These are phyloP conservation scores for Anethum foeniculum DNA, from an alignment of 140 eudicot species.

Conservation along the genomic window DNA sequence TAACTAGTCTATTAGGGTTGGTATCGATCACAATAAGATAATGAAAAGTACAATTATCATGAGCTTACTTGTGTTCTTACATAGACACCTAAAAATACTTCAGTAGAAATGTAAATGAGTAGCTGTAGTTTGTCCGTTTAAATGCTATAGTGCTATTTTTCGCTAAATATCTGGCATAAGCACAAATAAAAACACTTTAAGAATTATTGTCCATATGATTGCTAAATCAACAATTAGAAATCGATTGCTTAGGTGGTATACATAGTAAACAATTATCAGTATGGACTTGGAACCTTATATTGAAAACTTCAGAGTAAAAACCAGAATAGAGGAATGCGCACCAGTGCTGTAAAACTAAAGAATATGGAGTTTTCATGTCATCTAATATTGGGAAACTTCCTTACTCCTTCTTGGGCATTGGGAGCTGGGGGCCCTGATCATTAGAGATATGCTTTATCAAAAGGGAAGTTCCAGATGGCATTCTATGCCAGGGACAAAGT, in stretches of 20 bases:
- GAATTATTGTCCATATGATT: neutral
- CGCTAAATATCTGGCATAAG: too few relatives aligned
- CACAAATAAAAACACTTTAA: neutral
- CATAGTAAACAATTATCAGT: neutral
- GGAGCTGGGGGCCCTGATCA: slow-evolving; percentile 2
- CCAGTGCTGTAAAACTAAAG: neutral
- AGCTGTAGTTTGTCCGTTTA: neutral
- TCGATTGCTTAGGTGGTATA: neutral
- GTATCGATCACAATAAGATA: neutral
- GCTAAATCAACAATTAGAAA: neutral
- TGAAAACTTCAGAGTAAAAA: neutral
- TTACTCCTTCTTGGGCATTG: slow-evolving; percentile 14
- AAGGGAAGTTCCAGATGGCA: slow-evolving; percentile 17
- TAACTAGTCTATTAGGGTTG: neutral
- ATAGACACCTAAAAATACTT: neutral
- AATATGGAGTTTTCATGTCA: slow-evolving; percentile 3
- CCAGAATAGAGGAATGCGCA: neutral
- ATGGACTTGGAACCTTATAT: neutral
- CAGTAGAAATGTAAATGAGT: neutral
- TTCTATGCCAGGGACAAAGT: slow-evolving; percentile 21
- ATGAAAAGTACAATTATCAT: neutral
- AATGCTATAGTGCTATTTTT: neutral
- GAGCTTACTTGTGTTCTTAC: neutral
- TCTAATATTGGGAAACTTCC: slow-evolving; percentile 20
- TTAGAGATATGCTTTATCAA: slow-evolving; percentile 4